phyloP scores from a whole-genome alignment of 2,329 filamentous ascomycete species.

The Colletotrichum horii region DNA sequence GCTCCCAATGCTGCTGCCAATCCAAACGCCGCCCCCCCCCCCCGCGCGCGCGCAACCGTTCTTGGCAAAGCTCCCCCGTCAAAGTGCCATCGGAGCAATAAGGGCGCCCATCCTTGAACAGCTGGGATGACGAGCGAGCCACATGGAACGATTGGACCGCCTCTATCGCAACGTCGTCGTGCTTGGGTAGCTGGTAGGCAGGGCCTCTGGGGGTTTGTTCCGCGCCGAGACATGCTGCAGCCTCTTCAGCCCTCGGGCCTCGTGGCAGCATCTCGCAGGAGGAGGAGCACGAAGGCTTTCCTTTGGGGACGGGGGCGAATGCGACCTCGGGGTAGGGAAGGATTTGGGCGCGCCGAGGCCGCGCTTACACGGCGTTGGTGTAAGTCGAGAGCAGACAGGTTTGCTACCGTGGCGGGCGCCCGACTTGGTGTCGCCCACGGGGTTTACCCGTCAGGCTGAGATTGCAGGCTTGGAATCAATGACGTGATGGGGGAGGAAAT shows the following conservation, averaged over 20 bases:
- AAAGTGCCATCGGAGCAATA: background rate
- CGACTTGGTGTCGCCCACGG: background rate
- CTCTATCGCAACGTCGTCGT: background rate
- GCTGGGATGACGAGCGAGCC: background rate
- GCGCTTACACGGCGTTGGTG: background rate
- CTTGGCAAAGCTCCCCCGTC: background rate
- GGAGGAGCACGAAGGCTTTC: background rate
- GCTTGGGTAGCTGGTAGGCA: background rate
- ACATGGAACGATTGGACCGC: slow-evolving; percentile 2
- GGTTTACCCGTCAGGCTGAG: background rate
- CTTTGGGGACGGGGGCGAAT: background rate
- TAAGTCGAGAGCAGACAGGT: background rate
- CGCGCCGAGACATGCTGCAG: slow-evolving; percentile 16
- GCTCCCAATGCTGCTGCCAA: background rate
- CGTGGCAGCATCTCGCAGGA: slow-evolving; percentile 8
- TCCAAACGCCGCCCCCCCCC: background rate
- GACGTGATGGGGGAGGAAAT: background rate
- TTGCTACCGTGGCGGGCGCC: background rate
- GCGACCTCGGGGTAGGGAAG: background rate
- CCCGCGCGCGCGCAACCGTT: background rate
- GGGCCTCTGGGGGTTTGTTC: background rate
- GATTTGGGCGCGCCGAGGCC: background rate
- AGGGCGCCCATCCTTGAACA: background rate
- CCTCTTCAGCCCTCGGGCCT: slow-evolving; percentile 10
- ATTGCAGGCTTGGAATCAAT: background rate